Percentiles rank a stretch among this genome's conserved stretches.
Evolutionary conservation across 208 protist species (phyloP).

Genomic region (Tritrichomonas musculus): DNA sequence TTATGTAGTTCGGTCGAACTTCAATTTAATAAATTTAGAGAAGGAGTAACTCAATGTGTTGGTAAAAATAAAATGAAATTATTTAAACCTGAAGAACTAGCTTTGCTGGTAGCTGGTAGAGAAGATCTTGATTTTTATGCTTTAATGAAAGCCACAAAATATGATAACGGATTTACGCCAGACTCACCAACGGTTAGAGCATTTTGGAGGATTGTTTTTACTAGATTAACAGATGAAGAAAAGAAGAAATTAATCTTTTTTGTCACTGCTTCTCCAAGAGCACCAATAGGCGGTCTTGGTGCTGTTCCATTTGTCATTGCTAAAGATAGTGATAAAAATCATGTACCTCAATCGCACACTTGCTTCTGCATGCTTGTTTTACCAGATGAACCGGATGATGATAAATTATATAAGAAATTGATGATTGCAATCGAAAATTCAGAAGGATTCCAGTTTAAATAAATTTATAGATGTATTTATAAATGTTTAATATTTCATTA

Average conservation of each 20-base stretch:
- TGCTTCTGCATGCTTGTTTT: constrained; percentile 75
- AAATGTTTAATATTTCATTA: too few relatives aligned
- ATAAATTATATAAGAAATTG: constrained; percentile 59
- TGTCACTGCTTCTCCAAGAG: constrained; percentile 56
- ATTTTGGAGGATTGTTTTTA: constrained; percentile 59
- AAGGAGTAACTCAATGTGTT: constrained; percentile 42
- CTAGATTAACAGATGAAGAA: constrained; percentile 45
- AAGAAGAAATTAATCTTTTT: constrained; percentile 60
- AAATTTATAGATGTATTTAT: too few relatives aligned
- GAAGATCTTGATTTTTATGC: constrained; percentile 61
- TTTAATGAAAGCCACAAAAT: constrained; percentile 56
- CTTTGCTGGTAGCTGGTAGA: constrained; percentile 62
- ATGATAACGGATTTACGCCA: constrained; percentile 56
- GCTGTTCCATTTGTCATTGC: constrained; percentile 53
- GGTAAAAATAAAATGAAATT: constrained; percentile 35
- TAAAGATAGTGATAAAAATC: constrained; percentile 53
- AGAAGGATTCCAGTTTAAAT: constrained; percentile 50
- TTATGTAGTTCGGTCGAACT: constrained; percentile 47
- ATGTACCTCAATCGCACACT: constrained; percentile 69
- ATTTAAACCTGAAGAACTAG: constrained; percentile 62
- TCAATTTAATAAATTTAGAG: constrained; percentile 48
- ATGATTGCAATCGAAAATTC: constrained; percentile 48
- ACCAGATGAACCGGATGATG: constrained; percentile 62
- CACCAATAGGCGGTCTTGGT: constrained; percentile 53
- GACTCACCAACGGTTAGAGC: constrained; percentile 39